Conservation (phyloP, 495 filamentous ascomycete genomes). For the Baudoinia panamericana region DNA sequence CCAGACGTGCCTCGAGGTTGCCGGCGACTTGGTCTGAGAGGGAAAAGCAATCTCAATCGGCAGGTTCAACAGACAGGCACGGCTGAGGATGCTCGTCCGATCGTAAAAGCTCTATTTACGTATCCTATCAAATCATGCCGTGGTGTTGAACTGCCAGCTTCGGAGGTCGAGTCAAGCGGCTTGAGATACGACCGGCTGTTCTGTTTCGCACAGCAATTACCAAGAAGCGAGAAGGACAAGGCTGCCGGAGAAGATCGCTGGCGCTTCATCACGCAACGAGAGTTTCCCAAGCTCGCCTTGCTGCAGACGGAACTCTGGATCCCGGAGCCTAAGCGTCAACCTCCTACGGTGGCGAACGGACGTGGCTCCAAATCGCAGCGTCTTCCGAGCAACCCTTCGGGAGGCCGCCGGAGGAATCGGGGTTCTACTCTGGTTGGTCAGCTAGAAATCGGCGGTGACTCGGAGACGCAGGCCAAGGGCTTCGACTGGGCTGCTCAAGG, state of each 20-base stretch:
- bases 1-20: neutral
- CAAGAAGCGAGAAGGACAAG: conserved; percentile 14
- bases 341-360: neutral
- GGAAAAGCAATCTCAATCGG: conserved; percentile 10
- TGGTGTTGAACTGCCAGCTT: conserved; percentile 58
- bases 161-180: conserved; percentile 55
- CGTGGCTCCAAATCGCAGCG: no score
- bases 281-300: conserved; percentile 57
- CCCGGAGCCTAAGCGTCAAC: conserved; percentile 45
- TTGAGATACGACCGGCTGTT: conserved; percentile 77
- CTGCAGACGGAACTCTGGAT: conserved; percentile 69
- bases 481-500: conserved; percentile 39
- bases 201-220: conserved; percentile 56
- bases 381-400: no score
- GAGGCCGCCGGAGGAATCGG: no score
- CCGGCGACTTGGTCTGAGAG: conserved; percentile 11
- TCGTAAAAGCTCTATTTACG: conserved; percentile 66
- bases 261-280: conserved; percentile 69
- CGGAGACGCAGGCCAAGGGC: conserved; percentile 14
- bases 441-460: conserved; percentile 5
- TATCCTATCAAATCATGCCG: conserved; percentile 83
- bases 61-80: neutral
- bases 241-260: conserved; percentile 43
- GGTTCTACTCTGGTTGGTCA: conserved; percentile 6
- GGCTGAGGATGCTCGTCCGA: neutral